Evolutionary conservation across 23 red algal genomes (phyloP).

Genomic region (Gracilariopsis chorda): DNA sequence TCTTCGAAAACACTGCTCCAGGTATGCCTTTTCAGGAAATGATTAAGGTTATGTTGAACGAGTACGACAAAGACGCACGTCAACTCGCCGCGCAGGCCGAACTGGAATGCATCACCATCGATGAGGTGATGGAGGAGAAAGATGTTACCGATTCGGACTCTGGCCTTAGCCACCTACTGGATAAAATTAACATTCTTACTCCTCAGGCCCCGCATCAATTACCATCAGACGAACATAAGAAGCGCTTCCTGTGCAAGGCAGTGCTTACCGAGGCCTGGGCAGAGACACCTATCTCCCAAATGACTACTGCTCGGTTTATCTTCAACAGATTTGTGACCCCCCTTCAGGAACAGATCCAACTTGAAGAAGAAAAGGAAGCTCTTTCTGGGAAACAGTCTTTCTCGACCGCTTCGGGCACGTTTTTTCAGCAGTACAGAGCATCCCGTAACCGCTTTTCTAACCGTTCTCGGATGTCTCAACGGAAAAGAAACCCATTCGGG

Average conservation of each 20-base stretch:
- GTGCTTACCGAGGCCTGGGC: constrained; percentile 8
- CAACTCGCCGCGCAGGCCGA: neutral
- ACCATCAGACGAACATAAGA: constrained; percentile 3
- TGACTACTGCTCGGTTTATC: neutral
- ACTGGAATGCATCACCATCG: neutral
- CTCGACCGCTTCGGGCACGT: no score
- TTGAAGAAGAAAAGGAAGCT: neutral
- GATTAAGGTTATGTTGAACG: neutral
- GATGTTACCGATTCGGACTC: neutral
- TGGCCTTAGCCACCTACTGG: neutral
- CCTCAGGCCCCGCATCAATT: constrained; percentile 13
- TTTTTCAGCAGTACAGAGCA: no score
- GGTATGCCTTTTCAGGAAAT: neutral
- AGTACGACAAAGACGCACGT: constrained; percentile 15
- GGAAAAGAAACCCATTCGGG: neutral
- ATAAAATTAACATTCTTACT: neutral
- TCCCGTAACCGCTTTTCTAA: neutral
- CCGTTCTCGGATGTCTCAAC: neutral
- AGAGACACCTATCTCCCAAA: neutral
- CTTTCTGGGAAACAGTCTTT: no score
- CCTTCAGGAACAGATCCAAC: neutral
- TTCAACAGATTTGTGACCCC: constrained; percentile 30
- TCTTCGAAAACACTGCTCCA: neutral
- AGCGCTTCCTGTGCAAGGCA: neutral
- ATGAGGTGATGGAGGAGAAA: neutral